Percentiles rank a stretch among this genome's conserved stretches.
Evolutionary conservation across 345 rosid species (phyloP).

Genomic region (Ceriops zippeliana): DNA sequence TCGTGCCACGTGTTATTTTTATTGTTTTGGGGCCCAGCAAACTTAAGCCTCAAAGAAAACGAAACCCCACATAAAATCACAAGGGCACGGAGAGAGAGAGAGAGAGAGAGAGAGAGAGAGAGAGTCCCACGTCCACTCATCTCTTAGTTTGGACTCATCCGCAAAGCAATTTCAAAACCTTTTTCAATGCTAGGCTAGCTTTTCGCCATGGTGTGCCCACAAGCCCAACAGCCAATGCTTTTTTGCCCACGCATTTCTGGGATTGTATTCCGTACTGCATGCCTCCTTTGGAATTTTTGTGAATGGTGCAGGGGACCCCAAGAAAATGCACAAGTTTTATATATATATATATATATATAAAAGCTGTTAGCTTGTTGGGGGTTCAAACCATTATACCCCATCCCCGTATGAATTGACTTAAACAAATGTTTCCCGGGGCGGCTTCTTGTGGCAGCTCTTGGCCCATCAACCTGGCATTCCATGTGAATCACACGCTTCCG

Average conservation of each 20-base stretch:
- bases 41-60: constrained; percentile 11
- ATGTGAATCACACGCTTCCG: constrained; percentile 18
- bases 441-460: not conserved
- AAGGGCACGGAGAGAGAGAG: not conserved
- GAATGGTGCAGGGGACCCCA: not conserved
- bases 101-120: not conserved
- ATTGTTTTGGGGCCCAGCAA: constrained; percentile 4
- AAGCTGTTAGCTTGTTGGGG: constrained; percentile 4
- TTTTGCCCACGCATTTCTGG: constrained; percentile 11
- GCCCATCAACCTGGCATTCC: constrained; percentile 21
- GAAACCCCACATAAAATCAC: constrained; percentile 23
- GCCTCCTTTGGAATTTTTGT: not conserved
- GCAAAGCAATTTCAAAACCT: not conserved
- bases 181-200: not conserved
- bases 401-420: constrained; percentile 19
- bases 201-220: constrained; percentile 23
- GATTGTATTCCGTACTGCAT: constrained; percentile 21
- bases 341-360: not conserved
- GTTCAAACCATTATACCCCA: not conserved
- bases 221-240: constrained; percentile 23
- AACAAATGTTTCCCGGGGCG: constrained; percentile 1
- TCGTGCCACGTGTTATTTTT: not conserved
- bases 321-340: not conserved
- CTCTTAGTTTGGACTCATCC: not conserved
- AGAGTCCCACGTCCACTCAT: constrained; percentile 14